phyloP scores from a whole-genome alignment of 768 basidiomycete genomes.

The Lepiota subincarnata region DNA sequence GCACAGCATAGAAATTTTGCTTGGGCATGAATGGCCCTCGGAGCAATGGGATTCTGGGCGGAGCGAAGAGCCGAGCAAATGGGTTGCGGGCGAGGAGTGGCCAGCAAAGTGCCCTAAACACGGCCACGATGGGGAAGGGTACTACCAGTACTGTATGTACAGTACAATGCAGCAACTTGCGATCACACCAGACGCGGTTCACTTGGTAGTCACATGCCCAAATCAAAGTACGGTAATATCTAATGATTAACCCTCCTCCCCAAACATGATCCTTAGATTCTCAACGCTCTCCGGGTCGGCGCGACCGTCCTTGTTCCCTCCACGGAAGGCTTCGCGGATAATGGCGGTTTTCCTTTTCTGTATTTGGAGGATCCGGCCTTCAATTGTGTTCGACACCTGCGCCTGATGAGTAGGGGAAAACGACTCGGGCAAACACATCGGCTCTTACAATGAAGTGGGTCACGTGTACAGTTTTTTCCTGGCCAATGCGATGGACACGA shows the following conservation, averaged over 20 bases:
- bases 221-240: neutral
- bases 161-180: neutral
- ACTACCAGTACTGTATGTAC: neutral
- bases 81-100: neutral
- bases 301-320: conserved; percentile 36
- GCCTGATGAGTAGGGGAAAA: neutral
- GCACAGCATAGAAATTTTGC: conserved; percentile 70
- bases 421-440: neutral
- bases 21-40: conserved; percentile 28
- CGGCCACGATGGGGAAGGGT: neutral
- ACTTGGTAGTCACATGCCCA: neutral
- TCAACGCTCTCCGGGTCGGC: conserved; percentile 70
- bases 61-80: neutral
- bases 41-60: neutral
- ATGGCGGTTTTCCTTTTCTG: conserved; percentile 87
- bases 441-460: conserved; percentile 74
- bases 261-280: conserved; percentile 81
- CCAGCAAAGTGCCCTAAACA: neutral
- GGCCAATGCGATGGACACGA: conserved; percentile 81
- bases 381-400: conserved; percentile 71
- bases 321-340: conserved; percentile 78
- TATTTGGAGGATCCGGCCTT: conserved; percentile 74
- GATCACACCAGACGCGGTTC: neutral
- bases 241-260: conserved; percentile 29
- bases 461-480: conserved; percentile 77